A percentile compares a stretch with the other conserved stretches of the same genome.
These are phyloP conservation scores for Elaeis oleifera DNA, from an alignment of 202 grass and related monocot species.

Conservation along the genomic window DNA sequence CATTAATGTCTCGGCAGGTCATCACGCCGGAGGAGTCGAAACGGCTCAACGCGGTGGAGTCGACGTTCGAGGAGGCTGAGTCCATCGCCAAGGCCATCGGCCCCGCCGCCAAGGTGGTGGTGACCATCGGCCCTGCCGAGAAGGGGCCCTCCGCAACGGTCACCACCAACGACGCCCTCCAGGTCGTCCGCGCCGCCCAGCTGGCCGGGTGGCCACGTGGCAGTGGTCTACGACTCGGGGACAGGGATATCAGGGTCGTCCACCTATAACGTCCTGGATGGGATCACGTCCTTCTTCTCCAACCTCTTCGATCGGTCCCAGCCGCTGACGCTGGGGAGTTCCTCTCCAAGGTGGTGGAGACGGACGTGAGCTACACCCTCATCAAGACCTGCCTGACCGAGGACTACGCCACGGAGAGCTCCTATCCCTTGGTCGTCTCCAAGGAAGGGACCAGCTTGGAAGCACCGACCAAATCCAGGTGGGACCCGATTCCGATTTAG, in stretches of 20 bases:
- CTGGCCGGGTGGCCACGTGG: conserved; percentile 63
- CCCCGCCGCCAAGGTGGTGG: conserved; percentile 72
- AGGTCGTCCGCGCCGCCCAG: conserved; percentile 68
- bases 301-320: conserved; percentile 57
- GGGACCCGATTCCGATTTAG: neutral
- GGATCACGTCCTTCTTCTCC: conserved; percentile 67
- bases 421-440: conserved; percentile 51
- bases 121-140: conserved; percentile 54
- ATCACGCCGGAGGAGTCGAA: conserved; percentile 64
- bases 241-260: conserved; percentile 22
- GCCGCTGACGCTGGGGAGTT: conserved; percentile 57
- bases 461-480: conserved; percentile 32
- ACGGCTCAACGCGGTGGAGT: conserved; percentile 63
- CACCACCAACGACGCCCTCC: conserved; percentile 69
- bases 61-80: conserved; percentile 43
- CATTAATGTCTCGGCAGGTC: conserved; percentile 16
- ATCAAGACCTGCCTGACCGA: conserved; percentile 65
- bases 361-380: conserved; percentile 73
- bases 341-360: conserved; percentile 59
- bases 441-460: conserved; percentile 38
- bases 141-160: conserved; percentile 37
- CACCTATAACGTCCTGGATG: conserved; percentile 69
- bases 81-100: conserved; percentile 91
- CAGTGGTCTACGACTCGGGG: conserved; percentile 45
- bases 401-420: conserved; percentile 64